A percentile compares a stretch with the other conserved stretches of the same genome.
Evolutionary conservation across 257 asterid genomes (phyloP).

Genomic region (Nicotiana tabacum): DNA sequence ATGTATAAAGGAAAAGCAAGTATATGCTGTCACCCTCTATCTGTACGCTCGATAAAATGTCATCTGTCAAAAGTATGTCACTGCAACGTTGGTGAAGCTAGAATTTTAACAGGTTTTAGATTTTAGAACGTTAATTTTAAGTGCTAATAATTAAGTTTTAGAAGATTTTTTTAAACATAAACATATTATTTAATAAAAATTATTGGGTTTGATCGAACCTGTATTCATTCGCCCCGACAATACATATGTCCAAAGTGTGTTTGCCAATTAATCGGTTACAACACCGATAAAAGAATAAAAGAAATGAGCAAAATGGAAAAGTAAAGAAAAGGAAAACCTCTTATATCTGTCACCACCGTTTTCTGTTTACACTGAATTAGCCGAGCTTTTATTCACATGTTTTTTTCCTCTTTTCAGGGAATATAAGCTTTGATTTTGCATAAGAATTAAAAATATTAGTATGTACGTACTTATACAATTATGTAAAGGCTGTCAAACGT

Average conservation of each 20-base stretch:
- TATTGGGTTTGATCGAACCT: no score
- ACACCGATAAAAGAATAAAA: background rate
- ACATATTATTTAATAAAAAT: no score
- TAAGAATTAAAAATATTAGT: background rate
- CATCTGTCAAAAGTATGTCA: background rate
- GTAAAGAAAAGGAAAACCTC: background rate
- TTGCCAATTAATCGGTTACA: background rate
- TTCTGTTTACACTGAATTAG: background rate
- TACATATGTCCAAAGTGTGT: background rate
- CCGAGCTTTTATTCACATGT: background rate
- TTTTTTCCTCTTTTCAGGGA: background rate
- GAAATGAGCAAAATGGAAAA: background rate
- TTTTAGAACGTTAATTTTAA: no score
- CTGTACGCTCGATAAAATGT: background rate
- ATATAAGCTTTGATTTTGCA: conserved; percentile 2
- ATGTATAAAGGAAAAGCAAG: background rate
- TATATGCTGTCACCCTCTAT: background rate
- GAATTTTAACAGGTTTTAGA: no score
- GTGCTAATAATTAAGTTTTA: no score
- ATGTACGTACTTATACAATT: background rate
- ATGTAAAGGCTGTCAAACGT: background rate
- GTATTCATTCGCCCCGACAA: no score
- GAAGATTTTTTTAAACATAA: no score
- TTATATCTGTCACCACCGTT: background rate
- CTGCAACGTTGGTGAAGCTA: background rate